A percentile compares a stretch with the other conserved stretches of the same genome.
These are phyloP conservation scores for Clonostachys chloroleuca DNA, from an alignment of 2,329 filamentous ascomycete species.

Conservation along the genomic window DNA sequence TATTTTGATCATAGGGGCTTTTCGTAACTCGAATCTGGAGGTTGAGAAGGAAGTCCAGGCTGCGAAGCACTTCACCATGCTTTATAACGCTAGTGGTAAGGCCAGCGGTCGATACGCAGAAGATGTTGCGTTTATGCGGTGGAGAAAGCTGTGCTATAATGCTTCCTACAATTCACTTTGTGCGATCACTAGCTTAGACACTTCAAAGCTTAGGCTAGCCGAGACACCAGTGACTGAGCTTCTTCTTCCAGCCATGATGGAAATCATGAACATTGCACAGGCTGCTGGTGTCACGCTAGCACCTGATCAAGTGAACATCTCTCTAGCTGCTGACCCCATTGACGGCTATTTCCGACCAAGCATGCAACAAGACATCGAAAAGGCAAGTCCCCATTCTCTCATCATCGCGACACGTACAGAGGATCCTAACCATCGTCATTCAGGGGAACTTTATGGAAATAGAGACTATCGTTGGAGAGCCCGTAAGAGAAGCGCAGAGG, in stretches of 20 bases:
- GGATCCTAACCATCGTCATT: no score
- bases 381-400: no score
- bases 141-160: constrained; percentile 47
- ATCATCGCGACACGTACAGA: no score
- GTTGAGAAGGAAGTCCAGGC: constrained; percentile 13
- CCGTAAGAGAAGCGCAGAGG: not conserved
- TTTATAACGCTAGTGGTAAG: constrained; percentile 42
- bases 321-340: constrained; percentile 43
- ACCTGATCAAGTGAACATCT: constrained; percentile 32
- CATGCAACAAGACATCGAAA: constrained; percentile 48
- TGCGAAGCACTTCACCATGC: constrained; percentile 33
- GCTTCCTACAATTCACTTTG: constrained; percentile 48
- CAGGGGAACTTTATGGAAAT: constrained; percentile 31
- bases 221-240: constrained; percentile 38
- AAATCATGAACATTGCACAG: constrained; percentile 40
- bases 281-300: constrained; percentile 34
- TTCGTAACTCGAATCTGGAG: constrained; percentile 26
- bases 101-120: constrained; percentile 31
- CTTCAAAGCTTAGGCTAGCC: constrained; percentile 39
- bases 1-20: constrained; percentile 42
- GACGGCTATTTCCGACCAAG: constrained; percentile 44
- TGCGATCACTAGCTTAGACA: constrained; percentile 45
- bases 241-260: constrained; percentile 47
- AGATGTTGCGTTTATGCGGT: constrained; percentile 36
- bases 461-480: not conserved